Percentiles rank a stretch among this genome's conserved stretches.
Evolutionary conservation across 345 rosid species (phyloP).

Genomic region (Microcos paniculata): DNA sequence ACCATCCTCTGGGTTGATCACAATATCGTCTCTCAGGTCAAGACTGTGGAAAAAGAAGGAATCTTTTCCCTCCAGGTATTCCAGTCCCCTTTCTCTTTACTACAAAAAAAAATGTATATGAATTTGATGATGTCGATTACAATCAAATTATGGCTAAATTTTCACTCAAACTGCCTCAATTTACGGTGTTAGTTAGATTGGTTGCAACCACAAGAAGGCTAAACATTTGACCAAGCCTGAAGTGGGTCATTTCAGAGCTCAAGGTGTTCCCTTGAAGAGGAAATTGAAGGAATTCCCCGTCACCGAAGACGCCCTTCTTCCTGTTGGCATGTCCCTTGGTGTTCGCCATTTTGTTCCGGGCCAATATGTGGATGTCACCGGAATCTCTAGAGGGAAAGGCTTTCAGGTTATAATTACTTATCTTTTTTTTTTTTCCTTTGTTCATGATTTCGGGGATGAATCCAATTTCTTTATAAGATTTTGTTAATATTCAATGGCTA

Average conservation of each 20-base stretch:
- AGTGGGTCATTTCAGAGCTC: constrained; percentile 97
- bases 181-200: constrained; percentile 67
- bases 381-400: constrained; percentile 93
- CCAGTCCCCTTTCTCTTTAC: no score
- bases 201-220: constrained; percentile 91
- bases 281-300: constrained; percentile 93
- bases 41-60: constrained; percentile 89
- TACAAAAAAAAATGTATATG: not conserved
- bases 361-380: constrained; percentile 78
- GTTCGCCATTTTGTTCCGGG: constrained; percentile 95
- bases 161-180: not conserved
- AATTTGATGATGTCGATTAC: not conserved
- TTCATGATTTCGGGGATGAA: not conserved
- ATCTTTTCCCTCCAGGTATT: constrained; percentile 75
- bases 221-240: constrained; percentile 92
- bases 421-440: not conserved
- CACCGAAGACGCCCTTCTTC: constrained; percentile 88
- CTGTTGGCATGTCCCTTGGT: constrained; percentile 67
- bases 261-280: constrained; percentile 89
- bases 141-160: not conserved
- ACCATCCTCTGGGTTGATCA: constrained; percentile 86
- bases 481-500: not conserved
- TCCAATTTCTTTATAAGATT: not conserved
- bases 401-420: constrained; percentile 62
- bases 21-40: constrained; percentile 91